A percentile compares a stretch with the other conserved stretches of the same genome.
These are phyloP conservation scores for Talaromyces funiculosus DNA, from an alignment of 2,329 filamentous ascomycete species.

Conservation along the genomic window DNA sequence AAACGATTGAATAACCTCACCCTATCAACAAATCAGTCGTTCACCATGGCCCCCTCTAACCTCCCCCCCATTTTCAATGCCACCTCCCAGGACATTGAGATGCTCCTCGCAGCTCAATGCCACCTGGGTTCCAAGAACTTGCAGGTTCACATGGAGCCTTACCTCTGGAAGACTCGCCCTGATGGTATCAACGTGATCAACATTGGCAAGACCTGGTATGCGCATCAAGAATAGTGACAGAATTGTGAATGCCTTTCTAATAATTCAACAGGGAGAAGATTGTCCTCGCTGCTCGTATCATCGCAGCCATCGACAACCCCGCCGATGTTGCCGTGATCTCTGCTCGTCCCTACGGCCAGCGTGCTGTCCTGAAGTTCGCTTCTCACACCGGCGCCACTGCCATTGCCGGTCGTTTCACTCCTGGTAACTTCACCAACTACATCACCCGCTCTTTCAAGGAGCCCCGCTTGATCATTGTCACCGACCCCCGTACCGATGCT, in stretches of 20 bases:
- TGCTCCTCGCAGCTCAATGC: constrained; percentile 93
- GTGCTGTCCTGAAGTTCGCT: constrained; percentile 99
- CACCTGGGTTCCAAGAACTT: constrained; percentile 99
- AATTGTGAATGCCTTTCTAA: constrained; percentile 14
- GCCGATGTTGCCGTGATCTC: constrained; percentile 99
- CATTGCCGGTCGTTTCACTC: constrained; percentile 99
- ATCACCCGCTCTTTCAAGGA: constrained; percentile 99
- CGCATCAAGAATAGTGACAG: not conserved
- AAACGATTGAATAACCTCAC: constrained; percentile 40
- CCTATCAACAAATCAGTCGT: constrained; percentile 43
- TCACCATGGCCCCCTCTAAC: constrained; percentile 92
- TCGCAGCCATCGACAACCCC: constrained; percentile 98
- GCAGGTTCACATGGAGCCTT: constrained; percentile 98
- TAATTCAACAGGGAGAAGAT: constrained; percentile 82
- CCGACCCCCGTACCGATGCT: constrained; percentile 98
- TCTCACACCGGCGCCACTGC: constrained; percentile 95
- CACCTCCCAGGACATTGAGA: constrained; percentile 97
- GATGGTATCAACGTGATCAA: constrained; percentile 99
- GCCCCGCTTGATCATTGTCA: constrained; percentile 98
- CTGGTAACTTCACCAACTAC: constrained; percentile 99
- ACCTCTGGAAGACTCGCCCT: constrained; percentile 98
- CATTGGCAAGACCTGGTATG: constrained; percentile 98
- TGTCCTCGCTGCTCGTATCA: constrained; percentile 96
- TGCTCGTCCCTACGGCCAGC: constrained; percentile 98
- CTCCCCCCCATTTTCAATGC: constrained; percentile 94